Evolutionary conservation across 768 basidiomycete species (phyloP), one percentile per base, ranked within the genome.

Genomic region (Phylloporus arenicola): DNA sequence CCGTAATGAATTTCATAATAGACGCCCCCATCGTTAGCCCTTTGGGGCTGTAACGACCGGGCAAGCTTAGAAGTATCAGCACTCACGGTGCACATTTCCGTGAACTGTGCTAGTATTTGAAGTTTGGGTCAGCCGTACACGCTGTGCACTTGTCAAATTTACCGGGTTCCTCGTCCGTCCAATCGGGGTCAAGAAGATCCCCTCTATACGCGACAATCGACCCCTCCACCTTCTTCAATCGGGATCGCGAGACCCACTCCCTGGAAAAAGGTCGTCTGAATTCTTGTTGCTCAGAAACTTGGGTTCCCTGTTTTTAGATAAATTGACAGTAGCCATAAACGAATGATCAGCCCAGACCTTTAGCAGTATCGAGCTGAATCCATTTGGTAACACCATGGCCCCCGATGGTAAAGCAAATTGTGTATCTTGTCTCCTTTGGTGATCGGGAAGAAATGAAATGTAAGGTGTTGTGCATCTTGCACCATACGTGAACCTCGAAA

Each of bases 401-500:
- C 76, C 75, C 0, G 65, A 63, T 0, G 55, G 47, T 16, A 44
- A 40, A 17, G 49, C 48, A 40, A 50, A 67, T 20, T 37, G 58
- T 5, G 57, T 64, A 12, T 52, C 24, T 8, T 39, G 13, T 37
- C 78, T 70, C 11, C 50, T 43, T 8, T 46, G 35, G 51, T 81
- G 79, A 12, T 75, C 77, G 1, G 61, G 48, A 25, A 65, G 50
- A 14, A 20, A 44, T 0, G 56, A 10, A 25, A 72, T 50, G 53
- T 62, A 79, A 0, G 17, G 11, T 5, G 54, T 58, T 20, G 24
- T 16, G 38, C 70, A 68, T 33, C 69, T 51, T 12, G 64, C 57
- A 3, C 73, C 73, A 38, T 72, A 75, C 0, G 73, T 74, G 45
- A 64, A 55, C 47, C 68, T 72, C 5, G 77, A 66, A 0, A 77